Evolutionary conservation across 2,329 filamentous ascomycete genomes (phyloP).

Genomic region (Fusarium guadeloupense): DNA sequence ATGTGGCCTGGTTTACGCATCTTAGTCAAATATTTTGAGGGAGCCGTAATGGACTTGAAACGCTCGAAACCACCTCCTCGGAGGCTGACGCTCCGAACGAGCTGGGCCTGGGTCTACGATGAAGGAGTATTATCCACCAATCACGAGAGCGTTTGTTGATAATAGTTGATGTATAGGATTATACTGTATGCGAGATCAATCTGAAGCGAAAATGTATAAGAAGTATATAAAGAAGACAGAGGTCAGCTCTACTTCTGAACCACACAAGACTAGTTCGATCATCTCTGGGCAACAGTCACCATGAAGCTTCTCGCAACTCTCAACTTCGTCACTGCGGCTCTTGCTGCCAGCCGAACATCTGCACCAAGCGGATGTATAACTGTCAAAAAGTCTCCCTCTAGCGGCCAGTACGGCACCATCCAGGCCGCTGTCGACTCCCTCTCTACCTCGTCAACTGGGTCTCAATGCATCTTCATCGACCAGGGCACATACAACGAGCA

Average conservation of each 20-base stretch:
- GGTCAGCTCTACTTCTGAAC: background rate
- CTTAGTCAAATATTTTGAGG: background rate
- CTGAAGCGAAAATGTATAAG: background rate
- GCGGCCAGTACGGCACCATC: slow-evolving; percentile 52
- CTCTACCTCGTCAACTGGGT: slow-evolving; percentile 57
- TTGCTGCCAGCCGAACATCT: slow-evolving; percentile 49
- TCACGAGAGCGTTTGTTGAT: background rate
- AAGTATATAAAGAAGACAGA: slow-evolving; percentile 2
- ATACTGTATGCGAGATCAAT: background rate
- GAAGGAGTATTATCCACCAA: slow-evolving; percentile 29
- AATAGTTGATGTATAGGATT: background rate
- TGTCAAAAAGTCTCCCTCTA: slow-evolving; percentile 50
- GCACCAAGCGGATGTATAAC: slow-evolving; percentile 60
- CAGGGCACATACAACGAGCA: slow-evolving; percentile 63
- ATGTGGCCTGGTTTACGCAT: slow-evolving; percentile 4
- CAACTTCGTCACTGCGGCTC: slow-evolving; percentile 24
- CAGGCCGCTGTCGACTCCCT: slow-evolving; percentile 68
- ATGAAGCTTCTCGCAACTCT: slow-evolving; percentile 35
- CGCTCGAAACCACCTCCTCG: slow-evolving; percentile 30
- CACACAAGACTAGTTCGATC: background rate
- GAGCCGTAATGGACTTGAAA: slow-evolving; percentile 12
- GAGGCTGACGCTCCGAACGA: slow-evolving; percentile 16
- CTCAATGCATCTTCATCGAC: slow-evolving; percentile 71
- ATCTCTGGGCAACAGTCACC: background rate
- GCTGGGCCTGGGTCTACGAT: background rate